These are phyloP conservation scores for Phanerodontia chrysosporium DNA, from an alignment of 768 basidiomycete species.

Conservation along the genomic window DNA sequence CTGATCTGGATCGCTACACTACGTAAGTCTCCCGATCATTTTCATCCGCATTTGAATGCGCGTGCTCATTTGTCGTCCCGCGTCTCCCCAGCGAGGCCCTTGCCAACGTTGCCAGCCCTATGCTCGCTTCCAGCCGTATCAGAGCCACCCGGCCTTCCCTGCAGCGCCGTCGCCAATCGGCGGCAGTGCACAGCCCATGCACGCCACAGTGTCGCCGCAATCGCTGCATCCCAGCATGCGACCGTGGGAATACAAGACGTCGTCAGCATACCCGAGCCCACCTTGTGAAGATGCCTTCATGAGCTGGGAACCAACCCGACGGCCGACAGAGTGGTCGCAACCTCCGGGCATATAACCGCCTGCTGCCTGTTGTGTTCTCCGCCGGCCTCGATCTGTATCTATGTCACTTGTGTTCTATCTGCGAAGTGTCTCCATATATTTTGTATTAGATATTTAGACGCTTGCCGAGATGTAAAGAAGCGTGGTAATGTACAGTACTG, in stretches of 20 bases:
- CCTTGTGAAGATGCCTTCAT: conserved; percentile 55
- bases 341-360: background rate
- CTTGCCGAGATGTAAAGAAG: background rate
- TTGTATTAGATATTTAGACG: conserved; percentile 6
- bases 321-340: conserved; percentile 12
- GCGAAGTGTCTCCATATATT: background rate
- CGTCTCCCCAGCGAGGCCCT: conserved; percentile 11
- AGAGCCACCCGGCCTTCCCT: background rate
- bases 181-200: background rate
- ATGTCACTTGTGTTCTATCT: background rate
- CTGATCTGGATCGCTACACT: conserved; percentile 47
- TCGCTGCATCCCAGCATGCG: conserved; percentile 11
- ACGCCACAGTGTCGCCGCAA: conserved; percentile 15
- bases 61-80: background rate
- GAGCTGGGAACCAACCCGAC: conserved; percentile 54
- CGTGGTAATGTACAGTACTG: background rate
- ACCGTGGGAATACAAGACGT: conserved; percentile 22
- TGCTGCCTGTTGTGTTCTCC: background rate
- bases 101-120: conserved; percentile 8
- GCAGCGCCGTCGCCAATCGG: background rate
- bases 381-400: background rate
- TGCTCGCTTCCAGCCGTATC: background rate
- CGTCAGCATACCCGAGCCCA: conserved; percentile 26
- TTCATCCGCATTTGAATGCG: background rate
- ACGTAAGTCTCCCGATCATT: conserved; percentile 36